These are phyloP conservation scores for Scleromitrula shiraiana DNA, from an alignment of 2,329 filamentous ascomycete species.

Conservation along the genomic window DNA sequence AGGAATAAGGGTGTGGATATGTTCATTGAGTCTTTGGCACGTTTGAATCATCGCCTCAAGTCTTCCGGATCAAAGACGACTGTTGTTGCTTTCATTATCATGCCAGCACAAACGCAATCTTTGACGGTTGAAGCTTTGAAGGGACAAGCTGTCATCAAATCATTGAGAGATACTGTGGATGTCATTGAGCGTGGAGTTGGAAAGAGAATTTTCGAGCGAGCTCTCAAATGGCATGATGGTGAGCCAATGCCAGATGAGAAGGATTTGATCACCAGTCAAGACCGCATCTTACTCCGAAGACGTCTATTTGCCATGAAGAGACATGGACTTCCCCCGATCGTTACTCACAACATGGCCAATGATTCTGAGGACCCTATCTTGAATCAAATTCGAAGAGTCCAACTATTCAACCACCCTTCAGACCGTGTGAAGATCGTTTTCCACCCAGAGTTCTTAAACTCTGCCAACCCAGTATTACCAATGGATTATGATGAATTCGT, in stretches of 20 bases:
- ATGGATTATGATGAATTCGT: conserved; percentile 99
- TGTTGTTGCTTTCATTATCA: conserved; percentile 95
- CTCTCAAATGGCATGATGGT: conserved; percentile 91
- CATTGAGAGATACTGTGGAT: conserved; percentile 83
- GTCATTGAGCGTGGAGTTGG: conserved; percentile 90
- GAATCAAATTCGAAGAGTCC: conserved; percentile 90
- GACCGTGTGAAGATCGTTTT: conserved; percentile 98
- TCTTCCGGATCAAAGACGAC: conserved; percentile 77
- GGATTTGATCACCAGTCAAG: conserved; percentile 84
- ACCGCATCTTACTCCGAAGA: conserved; percentile 85
- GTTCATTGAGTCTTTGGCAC: conserved; percentile 95
- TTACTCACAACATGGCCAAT: conserved; percentile 98
- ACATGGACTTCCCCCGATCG: conserved; percentile 80
- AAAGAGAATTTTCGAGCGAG: conserved; percentile 88
- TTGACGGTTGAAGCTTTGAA: conserved; percentile 93
- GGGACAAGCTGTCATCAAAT: conserved; percentile 96
- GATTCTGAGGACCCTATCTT: conserved; percentile 88
- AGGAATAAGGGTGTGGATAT: conserved; percentile 98
- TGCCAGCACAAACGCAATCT: conserved; percentile 94
- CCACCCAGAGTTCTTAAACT: conserved; percentile 96
- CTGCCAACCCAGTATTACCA: conserved; percentile 87
- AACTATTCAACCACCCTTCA: conserved; percentile 91
- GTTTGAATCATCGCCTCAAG: conserved; percentile 91
- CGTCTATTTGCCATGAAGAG: conserved; percentile 96
- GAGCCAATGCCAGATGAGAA: conserved; percentile 92